Percentiles rank a stretch among this genome's conserved stretches.
Evolutionary conservation across 176 grass and related monocot genomes (phyloP).

Genomic region (Carex littledalei): DNA sequence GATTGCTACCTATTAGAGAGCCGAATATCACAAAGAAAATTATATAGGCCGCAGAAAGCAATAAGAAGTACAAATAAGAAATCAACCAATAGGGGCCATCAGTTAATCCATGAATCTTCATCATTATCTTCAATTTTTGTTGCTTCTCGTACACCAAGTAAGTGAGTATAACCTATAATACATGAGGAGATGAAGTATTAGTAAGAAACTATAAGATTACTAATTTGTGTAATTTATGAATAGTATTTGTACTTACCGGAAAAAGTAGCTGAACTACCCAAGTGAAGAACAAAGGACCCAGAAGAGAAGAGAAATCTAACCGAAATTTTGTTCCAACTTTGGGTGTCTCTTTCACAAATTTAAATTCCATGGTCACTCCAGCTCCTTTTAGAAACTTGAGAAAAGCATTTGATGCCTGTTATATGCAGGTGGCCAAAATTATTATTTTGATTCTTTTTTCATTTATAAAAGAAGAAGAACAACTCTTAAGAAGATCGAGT

Average conservation of each 20-base stretch:
- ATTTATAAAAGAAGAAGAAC: too few species aligned
- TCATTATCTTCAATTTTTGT: slow-evolving; percentile 29
- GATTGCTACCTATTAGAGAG: slow-evolving; percentile 56
- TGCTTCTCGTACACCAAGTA: slow-evolving; percentile 32
- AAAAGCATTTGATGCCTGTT: slow-evolving; percentile 72
- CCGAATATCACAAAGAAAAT: slow-evolving; percentile 72
- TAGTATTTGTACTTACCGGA: slow-evolving; percentile 56
- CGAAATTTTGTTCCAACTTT: slow-evolving; percentile 55
- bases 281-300: slow-evolving; percentile 92
- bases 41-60: slow-evolving; percentile 57
- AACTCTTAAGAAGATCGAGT: neutral
- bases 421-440: slow-evolving; percentile 2
- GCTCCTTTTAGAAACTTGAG: slow-evolving; percentile 61
- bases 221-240: neutral
- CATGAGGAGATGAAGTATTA: neutral
- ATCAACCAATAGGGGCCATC: slow-evolving; percentile 30
- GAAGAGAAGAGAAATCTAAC: slow-evolving; percentile 73
- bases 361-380: slow-evolving; percentile 47
- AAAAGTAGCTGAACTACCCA: slow-evolving; percentile 84
- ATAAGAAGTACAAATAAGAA: slow-evolving; percentile 26
- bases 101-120: slow-evolving; percentile 35
- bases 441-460: neutral
- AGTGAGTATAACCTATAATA: slow-evolving; percentile 25
- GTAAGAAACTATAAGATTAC: neutral
- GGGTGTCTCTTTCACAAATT: slow-evolving; percentile 88